Base-by-base conservation (phyloP, 2,329 filamentous ascomycete genomes). In the Fusarium caatingaense region DNA sequence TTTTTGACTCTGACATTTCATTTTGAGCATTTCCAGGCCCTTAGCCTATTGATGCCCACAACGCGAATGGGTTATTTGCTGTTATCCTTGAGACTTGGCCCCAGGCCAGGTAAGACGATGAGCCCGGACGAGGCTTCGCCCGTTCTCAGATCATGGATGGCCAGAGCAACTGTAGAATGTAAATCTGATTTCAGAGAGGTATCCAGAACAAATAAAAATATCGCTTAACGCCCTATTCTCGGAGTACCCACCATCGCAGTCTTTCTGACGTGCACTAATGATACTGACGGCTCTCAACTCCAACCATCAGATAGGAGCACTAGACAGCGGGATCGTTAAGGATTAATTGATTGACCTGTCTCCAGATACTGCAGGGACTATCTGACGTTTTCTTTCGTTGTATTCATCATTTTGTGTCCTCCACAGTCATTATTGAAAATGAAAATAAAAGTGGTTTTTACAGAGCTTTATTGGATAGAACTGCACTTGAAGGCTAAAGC, bases 241-340 rank as follows among this genome's bases (percentile, higher is more conserved):
- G 1, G 7, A 13, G 6, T 12, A 5, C 37, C 6, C 1, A 5
- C 3, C 11, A 20, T 41, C 37, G 1, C 16, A 20, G n/a, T 20
- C 37, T 20, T 2, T 13, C 37, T 41, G 12, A 11, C 37, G 11
- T 41, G n/a, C n/a, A 20, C 3, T 3, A 41, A 41, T 13, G 5
- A 41, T 11, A 18, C 18, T 20, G 3, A 41, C 37, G 1, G 18
- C 2, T 18, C 18, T 8, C 1, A 20, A 41, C 13, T 41, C 6
- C 18, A 20, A 12, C 10, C 5, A 41, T 20, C 18, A 11, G 18
- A 20, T n/a, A 41, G 5, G 11, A 11, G 18, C 37, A 20, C 16
- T 41, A 41, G 18, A 41, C 18, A 18, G 9, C 12, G 18, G 6
- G 11, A 41, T 41, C 18, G 7, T n/a, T 41, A 0, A 20, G 13